A percentile compares a stretch with the other conserved stretches of the same genome.
These are phyloP conservation scores for Trichoderma koningiopsis DNA, from an alignment of 2,329 filamentous ascomycete genomes.

Conservation along the genomic window DNA sequence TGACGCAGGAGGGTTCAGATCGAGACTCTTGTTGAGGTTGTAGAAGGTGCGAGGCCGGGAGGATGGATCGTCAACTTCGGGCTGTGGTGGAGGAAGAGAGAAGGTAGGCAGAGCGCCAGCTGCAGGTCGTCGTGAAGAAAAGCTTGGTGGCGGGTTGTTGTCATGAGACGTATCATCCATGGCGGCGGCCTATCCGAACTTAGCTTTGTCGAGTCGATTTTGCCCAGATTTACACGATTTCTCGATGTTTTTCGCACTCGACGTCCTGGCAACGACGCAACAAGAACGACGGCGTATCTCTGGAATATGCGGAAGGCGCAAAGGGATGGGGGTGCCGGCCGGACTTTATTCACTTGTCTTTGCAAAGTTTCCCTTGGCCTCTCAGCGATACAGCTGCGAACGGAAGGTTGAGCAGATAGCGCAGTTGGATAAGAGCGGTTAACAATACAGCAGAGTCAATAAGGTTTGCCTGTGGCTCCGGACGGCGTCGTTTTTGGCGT, in stretches of 20 bases:
- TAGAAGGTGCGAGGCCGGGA: constrained; percentile 34
- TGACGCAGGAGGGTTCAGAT: constrained; percentile 37
- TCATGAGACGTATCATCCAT: constrained; percentile 37
- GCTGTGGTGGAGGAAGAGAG: constrained; percentile 41
- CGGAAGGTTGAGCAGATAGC: not conserved
- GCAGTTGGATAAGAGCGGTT: not conserved
- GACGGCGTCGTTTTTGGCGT: constrained; percentile 25
- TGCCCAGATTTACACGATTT: not conserved
- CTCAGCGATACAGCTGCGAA: constrained; percentile 5
- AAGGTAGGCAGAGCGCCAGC: constrained; percentile 40
- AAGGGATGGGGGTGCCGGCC: not conserved
- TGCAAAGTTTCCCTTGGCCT: not conserved
- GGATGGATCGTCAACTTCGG: constrained; percentile 36
- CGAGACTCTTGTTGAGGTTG: constrained; percentile 28
- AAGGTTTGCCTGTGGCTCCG: constrained; percentile 25
- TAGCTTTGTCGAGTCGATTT: not conserved
- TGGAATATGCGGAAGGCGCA: not conserved
- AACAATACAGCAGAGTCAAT: constrained; percentile 23
- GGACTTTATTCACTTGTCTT: constrained; percentile 1
- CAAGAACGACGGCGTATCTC: not conserved
- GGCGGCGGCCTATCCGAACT: constrained; percentile 1
- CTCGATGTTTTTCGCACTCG: not conserved
- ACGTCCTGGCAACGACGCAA: not conserved
- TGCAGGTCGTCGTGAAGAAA: constrained; percentile 40
- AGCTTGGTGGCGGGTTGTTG: constrained; percentile 31